These are phyloP conservation scores for Chalciporus sphaerocephalus DNA, from an alignment of 768 basidiomycete species.

Conservation along the genomic window DNA sequence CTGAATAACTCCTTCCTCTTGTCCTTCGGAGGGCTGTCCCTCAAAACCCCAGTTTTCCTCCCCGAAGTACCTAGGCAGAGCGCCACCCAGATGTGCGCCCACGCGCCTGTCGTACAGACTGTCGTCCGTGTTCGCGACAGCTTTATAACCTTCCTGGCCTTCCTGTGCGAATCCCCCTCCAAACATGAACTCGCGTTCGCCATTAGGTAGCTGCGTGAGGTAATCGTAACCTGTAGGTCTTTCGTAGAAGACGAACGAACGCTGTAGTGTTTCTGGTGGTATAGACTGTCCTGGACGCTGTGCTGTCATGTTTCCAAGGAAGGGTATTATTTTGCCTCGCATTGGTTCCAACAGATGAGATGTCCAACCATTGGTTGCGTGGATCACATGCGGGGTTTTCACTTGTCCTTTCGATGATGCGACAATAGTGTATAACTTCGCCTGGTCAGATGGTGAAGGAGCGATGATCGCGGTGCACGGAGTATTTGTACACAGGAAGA, in stretches of 20 bases:
- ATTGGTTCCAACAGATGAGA: conserved; percentile 65
- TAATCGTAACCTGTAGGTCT: conserved; percentile 50
- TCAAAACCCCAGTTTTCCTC: conserved; percentile 39
- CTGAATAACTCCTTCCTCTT: not conserved
- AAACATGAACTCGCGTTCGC: conserved; percentile 53
- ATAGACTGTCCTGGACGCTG: conserved; percentile 48
- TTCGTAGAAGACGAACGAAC: conserved; percentile 58
- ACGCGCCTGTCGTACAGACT: conserved; percentile 26
- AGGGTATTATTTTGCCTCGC: conserved; percentile 59
- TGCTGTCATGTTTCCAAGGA: conserved; percentile 59
- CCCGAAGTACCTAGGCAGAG: conserved; percentile 53
- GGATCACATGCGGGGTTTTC: conserved; percentile 60
- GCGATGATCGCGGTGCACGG: conserved; percentile 52
- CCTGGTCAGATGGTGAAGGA: conserved; percentile 19
- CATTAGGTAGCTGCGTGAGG: conserved; percentile 55
- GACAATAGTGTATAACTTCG: conserved; percentile 47
- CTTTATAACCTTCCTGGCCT: conserved; percentile 29
- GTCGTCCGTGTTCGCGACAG: conserved; percentile 40
- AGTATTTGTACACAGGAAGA: conserved; percentile 55
- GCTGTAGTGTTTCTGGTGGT: conserved; percentile 34
- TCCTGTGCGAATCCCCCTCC: conserved; percentile 51
- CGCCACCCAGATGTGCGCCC: conserved; percentile 38
- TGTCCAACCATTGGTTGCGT: conserved; percentile 82
- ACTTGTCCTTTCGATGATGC: conserved; percentile 59
- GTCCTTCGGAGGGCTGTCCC: conserved; percentile 18